Base-by-base conservation (phyloP, 805 yeast species). In the Monosporozyma aerobia region DNA sequence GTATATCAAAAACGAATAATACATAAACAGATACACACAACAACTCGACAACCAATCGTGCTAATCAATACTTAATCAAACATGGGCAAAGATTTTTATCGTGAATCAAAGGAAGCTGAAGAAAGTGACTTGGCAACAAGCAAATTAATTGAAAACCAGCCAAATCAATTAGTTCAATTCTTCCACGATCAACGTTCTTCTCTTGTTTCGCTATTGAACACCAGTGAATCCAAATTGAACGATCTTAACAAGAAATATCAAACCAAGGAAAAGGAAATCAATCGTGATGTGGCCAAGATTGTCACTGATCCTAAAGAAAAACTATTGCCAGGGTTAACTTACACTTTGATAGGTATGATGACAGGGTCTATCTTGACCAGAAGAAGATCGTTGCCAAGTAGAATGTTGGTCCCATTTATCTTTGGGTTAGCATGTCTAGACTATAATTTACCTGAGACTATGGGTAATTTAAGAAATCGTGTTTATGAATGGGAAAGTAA, bases 351-450 rank as follows among this genome's bases (percentile, higher is more conserved):
- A 41, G 87, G 83, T 27, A 70, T 76, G 13, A 73, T 83, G 63
- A 68, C 84, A 1, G 89, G 88, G 48, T 75, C 80, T 45, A 77
- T 83, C 19, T 58, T 80, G 49, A 75, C 85, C 1, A 81, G 83
- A 59, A 79, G 76, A 60, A 70, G 79, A 54, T 76, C 77, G 45
- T 57, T 77, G 13, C 37, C 79, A 2, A 64, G 78, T 16, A 79
- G 76, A 61, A 68, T 74, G 2, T 56, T 76, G 1, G 70, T 77
- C 44, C 88, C 89, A 0, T 40, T 81, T 0, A 61, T 73, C 0
- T 70, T 79, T 39, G 85, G 87, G 23, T 49, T 76, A 27, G 70
- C 70, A 16, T 74, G 85, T 1, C 80, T 81, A 68, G 73, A 70
- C 51, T 72, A 77, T 61, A 79, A 77, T 56, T 70, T 83, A 57